Evolutionary conservation across 2,329 filamentous ascomycete species (phyloP), one percentile per base, ranked within the genome.

Genomic region (Alternaria rosae): DNA sequence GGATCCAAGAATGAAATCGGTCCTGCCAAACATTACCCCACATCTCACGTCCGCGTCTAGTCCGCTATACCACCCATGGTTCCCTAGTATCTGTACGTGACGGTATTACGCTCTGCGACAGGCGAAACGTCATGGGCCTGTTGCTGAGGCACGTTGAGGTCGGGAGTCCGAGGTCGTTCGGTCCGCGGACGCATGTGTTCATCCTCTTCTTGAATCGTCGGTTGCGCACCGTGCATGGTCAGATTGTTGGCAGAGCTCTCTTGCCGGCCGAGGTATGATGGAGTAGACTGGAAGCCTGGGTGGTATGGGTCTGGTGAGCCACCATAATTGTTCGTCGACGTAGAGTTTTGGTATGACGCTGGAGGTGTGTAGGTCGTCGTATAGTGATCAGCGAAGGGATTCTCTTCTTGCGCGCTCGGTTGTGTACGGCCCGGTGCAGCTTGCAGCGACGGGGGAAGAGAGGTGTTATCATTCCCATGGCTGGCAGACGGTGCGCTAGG

Each of bases 191-290:
- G 67, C 47, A 61, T 65, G 50, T 69, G 63, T 48, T 74, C 67
- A 20, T 74, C 71, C 52, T 75, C 76, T 44, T 77, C 76, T 21
- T 61, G 61, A 44, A 75, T 67, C 9, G 60, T 43, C 17, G 63
- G 54, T 44, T 67, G 69, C n/a, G 69, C 78, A 9, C 82, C 82
- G 57, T 83, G 82, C 82, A 84, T 84, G 2, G 81, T 83, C 53
- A 82, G 47, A 25, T 82, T 78, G 58, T 81, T 78, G 5, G 70
- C 76, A 26, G 81, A 78, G 58, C 80, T 82, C 62, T 78, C 74
- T 69, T 84, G 82, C 43, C 82, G 70, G 3, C 79, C 78, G 26
- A 83, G 65, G 61, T 83, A 84, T 5, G 76, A 80, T 5, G 79
- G 78, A 23, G 81, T 83, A 17, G 73, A 72, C 54, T 79, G 74